These are phyloP conservation scores for Trichosporon sp. DNA, from an alignment of 1,284 basidiomycete genomes.

Conservation along the genomic window DNA sequence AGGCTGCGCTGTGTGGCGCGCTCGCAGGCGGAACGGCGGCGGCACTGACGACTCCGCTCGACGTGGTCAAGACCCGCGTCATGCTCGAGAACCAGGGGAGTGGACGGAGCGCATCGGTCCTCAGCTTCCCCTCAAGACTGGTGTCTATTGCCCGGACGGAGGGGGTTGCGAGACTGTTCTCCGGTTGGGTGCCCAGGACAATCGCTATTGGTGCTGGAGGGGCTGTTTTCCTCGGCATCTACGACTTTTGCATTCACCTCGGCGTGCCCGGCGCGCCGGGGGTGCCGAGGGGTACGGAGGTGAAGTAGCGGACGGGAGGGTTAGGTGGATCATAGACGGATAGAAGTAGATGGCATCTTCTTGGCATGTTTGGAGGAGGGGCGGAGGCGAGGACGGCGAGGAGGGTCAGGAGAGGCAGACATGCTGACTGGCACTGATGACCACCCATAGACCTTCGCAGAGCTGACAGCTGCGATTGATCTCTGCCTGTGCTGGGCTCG, in stretches of 20 bases:
- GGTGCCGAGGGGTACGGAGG: not conserved
- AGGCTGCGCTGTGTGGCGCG: conserved; percentile 87
- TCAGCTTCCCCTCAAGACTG: conserved; percentile 57
- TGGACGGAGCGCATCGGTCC: conserved; percentile 45
- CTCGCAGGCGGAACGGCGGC: conserved; percentile 87
- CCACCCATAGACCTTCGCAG: too few relatives aligned
- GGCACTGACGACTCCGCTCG: conserved; percentile 85
- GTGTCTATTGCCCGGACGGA: conserved; percentile 65
- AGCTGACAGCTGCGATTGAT: too few relatives aligned
- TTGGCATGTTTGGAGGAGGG: not conserved
- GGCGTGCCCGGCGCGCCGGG: conserved; percentile 7
- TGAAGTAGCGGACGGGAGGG: not conserved
- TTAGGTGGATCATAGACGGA: not conserved
- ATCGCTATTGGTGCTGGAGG: conserved; percentile 95
- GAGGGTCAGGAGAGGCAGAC: too few relatives aligned
- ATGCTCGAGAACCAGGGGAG: conserved; percentile 72
- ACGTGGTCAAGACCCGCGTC: conserved; percentile 94
- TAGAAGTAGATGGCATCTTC: not conserved
- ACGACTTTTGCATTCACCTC: conserved; percentile 56
- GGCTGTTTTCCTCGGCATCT: conserved; percentile 91
- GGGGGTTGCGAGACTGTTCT: conserved; percentile 71
- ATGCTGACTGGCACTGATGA: not conserved
- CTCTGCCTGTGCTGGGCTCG: too few relatives aligned
- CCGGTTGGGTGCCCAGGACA: conserved; percentile 83
- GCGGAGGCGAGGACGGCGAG: too few relatives aligned